These are phyloP conservation scores for Fusarium setosum DNA, from an alignment of 2,329 filamentous ascomycete genomes.

Conservation along the genomic window DNA sequence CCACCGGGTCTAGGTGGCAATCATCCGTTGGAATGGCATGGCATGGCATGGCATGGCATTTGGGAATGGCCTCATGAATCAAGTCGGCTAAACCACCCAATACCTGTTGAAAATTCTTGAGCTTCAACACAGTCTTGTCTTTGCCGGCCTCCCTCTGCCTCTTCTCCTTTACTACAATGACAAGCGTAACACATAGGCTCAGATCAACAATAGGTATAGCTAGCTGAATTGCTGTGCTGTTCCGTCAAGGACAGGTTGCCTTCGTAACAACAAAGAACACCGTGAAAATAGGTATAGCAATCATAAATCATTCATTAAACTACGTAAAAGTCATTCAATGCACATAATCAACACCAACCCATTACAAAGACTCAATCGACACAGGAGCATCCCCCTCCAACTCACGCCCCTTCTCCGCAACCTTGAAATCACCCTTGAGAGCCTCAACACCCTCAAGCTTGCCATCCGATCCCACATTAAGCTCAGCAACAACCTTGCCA, in stretches of 20 bases:
- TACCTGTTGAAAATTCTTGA: background rate
- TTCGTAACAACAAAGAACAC: no score
- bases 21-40: background rate
- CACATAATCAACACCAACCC: background rate
- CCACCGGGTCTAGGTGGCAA: background rate
- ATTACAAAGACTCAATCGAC: conserved; percentile 40
- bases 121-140: background rate
- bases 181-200: no score
- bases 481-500: conserved; percentile 53
- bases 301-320: background rate
- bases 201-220: no score
- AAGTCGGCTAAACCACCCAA: background rate
- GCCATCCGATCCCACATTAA: conserved; percentile 53
- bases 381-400: conserved; percentile 42
- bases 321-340: background rate
- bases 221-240: no score
- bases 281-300: background rate
- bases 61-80: background rate
- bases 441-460: conserved; percentile 52
- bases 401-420: conserved; percentile 37
- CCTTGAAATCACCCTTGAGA: conserved; percentile 51
- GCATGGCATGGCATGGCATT: no score
- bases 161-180: no score
- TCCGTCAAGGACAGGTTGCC: no score
- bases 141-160: no score